Evolutionary conservation across 202 grass and related monocot genomes (phyloP).

Genomic region (Schoenoplectus triqueter): DNA sequence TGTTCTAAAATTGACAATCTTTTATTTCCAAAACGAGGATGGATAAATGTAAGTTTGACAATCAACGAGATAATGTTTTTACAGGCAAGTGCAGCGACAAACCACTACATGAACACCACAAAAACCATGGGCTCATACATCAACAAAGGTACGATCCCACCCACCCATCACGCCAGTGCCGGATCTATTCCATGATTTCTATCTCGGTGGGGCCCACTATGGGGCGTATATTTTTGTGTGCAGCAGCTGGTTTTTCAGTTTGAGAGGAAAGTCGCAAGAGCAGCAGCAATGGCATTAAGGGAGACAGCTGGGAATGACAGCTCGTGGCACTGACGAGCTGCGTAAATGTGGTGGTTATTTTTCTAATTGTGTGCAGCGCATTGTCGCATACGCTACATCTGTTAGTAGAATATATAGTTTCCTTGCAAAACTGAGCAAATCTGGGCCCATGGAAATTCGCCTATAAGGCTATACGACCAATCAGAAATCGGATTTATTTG

Average conservation of each 20-base stretch:
- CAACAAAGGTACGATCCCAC: not conserved
- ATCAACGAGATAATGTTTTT: too few species aligned
- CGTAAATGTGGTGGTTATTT: conserved; percentile 23
- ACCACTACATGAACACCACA: not conserved
- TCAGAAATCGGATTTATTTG: not conserved
- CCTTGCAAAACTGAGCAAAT: conserved; percentile 9
- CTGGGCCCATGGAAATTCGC: not conserved
- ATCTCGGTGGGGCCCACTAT: not conserved
- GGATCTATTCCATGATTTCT: not conserved
- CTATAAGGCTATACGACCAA: not conserved
- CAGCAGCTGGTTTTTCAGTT: conserved; percentile 26
- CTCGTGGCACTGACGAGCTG: not conserved
- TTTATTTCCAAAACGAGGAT: too few species aligned
- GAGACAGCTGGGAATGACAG: conserved; percentile 7
- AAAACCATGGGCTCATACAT: not conserved
- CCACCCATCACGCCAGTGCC: not conserved
- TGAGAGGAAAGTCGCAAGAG: not conserved
- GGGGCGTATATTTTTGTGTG: not conserved
- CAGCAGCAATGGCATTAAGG: not conserved
- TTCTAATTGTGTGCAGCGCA: conserved; percentile 20
- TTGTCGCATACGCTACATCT: not conserved
- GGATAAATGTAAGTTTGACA: too few species aligned
- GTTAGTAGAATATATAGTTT: not conserved
- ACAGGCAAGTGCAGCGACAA: not conserved
- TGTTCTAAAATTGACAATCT: too few species aligned